A percentile compares a stretch with the other conserved stretches of the same genome.
phyloP scores from a whole-genome alignment of 148 eudicot species.

The Nepenthes mirabilis region DNA sequence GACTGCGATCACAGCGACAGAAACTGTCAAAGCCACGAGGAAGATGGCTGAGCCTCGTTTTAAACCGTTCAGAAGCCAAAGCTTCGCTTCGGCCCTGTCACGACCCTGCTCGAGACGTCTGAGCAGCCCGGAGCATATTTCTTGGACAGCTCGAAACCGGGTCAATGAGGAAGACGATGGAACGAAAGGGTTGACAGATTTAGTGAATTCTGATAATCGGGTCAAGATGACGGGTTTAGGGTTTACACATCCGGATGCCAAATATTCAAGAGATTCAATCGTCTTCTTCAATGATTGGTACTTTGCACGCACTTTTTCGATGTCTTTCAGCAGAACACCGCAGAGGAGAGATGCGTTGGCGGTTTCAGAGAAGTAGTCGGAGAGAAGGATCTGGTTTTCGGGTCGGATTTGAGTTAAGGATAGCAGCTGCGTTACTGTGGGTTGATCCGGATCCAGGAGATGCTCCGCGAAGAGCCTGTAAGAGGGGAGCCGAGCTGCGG shows the following conservation, averaged over 20 bases:
- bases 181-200: conserved; percentile 42
- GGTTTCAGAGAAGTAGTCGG: conserved; percentile 53
- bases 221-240: conserved; percentile 14
- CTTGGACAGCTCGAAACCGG: conserved; percentile 36
- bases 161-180: conserved; percentile 23
- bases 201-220: conserved; percentile 30
- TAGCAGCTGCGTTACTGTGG: conserved; percentile 36
- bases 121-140: conserved; percentile 35
- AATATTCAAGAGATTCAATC: conserved; percentile 13
- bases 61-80: conserved; percentile 19
- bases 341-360: conserved; percentile 60
- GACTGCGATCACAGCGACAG: conserved; percentile 28
- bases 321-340: conserved; percentile 44
- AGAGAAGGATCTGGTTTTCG: conserved; percentile 34
- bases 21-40: conserved; percentile 42
- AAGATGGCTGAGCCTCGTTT: conserved; percentile 40
- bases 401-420: conserved; percentile 7
- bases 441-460: conserved; percentile 78
- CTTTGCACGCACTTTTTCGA: conserved; percentile 33
- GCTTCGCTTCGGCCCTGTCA: conserved; percentile 33
- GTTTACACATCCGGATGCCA: conserved; percentile 5
- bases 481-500: conserved; percentile 68
- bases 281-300: conserved; percentile 28
- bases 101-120: conserved; percentile 58
- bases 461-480: conserved; percentile 78